Evolutionary conservation across 2,329 filamentous ascomycete genomes (phyloP), one percentile per base, ranked within the genome.

Genomic region (Colletotrichum gigasporum): DNA sequence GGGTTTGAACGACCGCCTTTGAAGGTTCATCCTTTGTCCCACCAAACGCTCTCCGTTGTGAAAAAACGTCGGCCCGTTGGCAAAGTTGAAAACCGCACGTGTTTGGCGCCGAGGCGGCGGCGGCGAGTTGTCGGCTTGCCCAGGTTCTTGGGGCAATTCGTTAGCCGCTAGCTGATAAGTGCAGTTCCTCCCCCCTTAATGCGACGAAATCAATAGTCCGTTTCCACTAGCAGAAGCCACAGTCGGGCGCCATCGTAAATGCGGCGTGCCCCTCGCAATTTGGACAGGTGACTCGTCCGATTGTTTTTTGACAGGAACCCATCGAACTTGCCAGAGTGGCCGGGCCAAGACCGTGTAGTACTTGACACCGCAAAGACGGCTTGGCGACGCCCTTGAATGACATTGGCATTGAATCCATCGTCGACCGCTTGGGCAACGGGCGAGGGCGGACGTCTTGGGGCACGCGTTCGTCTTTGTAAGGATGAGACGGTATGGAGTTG

Each of bases 151-250:
- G 22, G 7, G 48, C 39, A 44, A 35, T 9, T 10, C 22, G 35
- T 24, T 14, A 28, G 18, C 30, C 44, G 32, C 54, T 58, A 58
- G 34, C 22, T 41, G 32, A 39, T 50, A n/a, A n/a, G 18, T 39
- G 20, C 26, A 28, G 22, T 11, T n/a, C 14, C 12, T 30, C 34
- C 8, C 7, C 44, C 24, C 44, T 32, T 44, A 28, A 35, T 42
- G 26, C 39, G 32, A 32, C 14, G 12, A 48, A 65, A 55, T 47
- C 45, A 41, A 57, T 65, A 64, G 58, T 52, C 30, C 34, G 24
- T 48, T 58, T 42, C 26, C 59, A 52, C 52, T 64, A 63, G 60
- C 39, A 57, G 20, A 42, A 63, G 59, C 58, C 63, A 65, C 59
- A n/a, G 5, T 63, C n/a, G 52, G 63, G 24, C 45, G 59, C 63